These are phyloP conservation scores for Pichia deserticola DNA, from an alignment of 805 yeast genomes.

Conservation along the genomic window DNA sequence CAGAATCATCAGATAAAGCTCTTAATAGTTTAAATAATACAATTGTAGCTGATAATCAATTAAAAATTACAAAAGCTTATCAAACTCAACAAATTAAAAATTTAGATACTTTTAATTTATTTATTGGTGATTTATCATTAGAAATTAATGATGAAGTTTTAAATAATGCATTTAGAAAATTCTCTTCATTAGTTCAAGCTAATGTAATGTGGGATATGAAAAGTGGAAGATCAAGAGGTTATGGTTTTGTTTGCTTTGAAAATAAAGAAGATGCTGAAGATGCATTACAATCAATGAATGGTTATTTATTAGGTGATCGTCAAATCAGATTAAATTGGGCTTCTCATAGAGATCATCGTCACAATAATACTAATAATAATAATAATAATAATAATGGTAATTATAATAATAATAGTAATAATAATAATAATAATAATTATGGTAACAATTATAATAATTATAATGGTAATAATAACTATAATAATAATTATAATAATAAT, in stretches of 20 bases:
- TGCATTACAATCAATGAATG: constrained; percentile 70
- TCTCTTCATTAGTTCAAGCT: constrained; percentile 63
- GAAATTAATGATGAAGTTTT: constrained; percentile 77
- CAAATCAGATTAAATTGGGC: constrained; percentile 88
- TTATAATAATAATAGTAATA: not conserved
- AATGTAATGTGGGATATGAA: constrained; percentile 98
- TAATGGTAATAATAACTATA: not conserved
- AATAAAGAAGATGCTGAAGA: constrained; percentile 62
- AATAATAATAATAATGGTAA: not conserved
- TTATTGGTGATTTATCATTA: constrained; percentile 78
- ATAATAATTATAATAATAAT: not conserved
- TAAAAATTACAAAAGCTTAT: constrained; percentile 76
- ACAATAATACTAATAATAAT: constrained; percentile 2
- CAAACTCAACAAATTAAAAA: constrained; percentile 65
- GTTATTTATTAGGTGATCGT: constrained; percentile 63
- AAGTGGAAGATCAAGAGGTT: constrained; percentile 85
- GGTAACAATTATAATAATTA: not conserved
- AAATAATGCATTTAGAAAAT: constrained; percentile 47
- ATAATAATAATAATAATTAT: not conserved
- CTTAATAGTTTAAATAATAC: constrained; percentile 51
- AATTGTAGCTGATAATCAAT: constrained; percentile 43
- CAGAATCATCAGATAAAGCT: constrained; percentile 56
- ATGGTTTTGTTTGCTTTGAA: constrained; percentile 78
- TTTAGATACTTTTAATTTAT: constrained; percentile 56
- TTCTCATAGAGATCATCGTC: constrained; percentile 48